Evolutionary conservation across 1,284 basidiomycete species (phyloP).

Genomic region (Rhodotorula sp.): DNA sequence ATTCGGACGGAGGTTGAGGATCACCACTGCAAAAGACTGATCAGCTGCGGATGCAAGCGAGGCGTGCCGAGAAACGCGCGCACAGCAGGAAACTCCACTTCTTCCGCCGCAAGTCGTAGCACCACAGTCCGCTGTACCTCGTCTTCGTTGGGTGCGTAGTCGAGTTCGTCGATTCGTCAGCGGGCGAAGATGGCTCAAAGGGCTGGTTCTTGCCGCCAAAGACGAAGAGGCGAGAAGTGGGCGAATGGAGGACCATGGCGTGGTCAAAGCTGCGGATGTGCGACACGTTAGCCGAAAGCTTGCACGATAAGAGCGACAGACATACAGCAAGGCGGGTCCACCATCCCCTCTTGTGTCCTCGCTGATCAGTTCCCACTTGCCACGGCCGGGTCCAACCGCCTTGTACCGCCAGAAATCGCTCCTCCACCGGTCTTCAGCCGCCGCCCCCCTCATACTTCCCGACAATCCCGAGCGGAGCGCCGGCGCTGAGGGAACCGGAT

Average conservation of each 20-base stretch:
- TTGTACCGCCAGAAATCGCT: conserved; percentile 50
- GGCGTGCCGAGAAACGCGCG: background rate
- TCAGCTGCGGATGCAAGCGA: too few species aligned
- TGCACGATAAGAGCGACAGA: too few species aligned
- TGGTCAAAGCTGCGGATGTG: conserved; percentile 44
- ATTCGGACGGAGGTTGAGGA: conserved; percentile 14
- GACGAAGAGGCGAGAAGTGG: conserved; percentile 47
- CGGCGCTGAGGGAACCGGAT: too few species aligned
- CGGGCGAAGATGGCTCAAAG: conserved; percentile 10
- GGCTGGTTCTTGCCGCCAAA: conserved; percentile 50
- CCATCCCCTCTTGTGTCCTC: conserved; percentile 46
- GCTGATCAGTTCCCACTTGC: conserved; percentile 47
- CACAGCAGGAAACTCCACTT: conserved; percentile 47
- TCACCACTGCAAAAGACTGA: background rate
- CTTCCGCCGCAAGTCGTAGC: conserved; percentile 46
- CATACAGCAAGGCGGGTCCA: conserved; percentile 48
- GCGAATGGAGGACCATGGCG: conserved; percentile 46
- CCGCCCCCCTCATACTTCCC: too few species aligned
- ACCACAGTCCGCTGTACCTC: conserved; percentile 48
- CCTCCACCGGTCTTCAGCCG: conserved; percentile 16
- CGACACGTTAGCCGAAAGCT: too few species aligned
- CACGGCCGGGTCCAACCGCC: conserved; percentile 41
- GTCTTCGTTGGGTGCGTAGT: too few species aligned
- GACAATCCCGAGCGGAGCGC: too few species aligned
- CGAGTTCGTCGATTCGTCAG: background rate